phyloP scores from a whole-genome alignment of 805 yeast species.

The Isabelozyma heimii region DNA sequence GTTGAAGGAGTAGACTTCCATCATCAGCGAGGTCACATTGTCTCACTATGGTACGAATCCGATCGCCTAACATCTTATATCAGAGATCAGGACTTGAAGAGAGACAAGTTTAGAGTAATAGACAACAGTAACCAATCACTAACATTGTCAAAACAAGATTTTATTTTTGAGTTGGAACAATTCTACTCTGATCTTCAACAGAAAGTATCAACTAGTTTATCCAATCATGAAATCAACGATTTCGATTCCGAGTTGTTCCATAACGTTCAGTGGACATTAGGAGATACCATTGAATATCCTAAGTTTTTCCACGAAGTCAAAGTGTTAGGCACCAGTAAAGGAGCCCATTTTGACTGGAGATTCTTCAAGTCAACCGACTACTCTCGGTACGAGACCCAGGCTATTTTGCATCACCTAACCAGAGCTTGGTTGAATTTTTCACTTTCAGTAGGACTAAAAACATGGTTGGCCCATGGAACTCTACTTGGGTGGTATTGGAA shows the following conservation, averaged over 20 bases:
- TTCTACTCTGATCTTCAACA: neutral
- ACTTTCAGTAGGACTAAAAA: conserved; percentile 39
- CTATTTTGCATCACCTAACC: conserved; percentile 44
- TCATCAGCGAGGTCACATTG: neutral
- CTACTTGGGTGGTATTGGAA: conserved; percentile 62
- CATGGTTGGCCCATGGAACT: conserved; percentile 66
- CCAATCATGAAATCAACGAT: conserved; percentile 1
- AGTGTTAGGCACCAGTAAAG: conserved; percentile 14
- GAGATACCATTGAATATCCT: conserved; percentile 2
- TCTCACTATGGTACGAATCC: neutral
- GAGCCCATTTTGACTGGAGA: conserved; percentile 37
- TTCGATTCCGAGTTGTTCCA: neutral
- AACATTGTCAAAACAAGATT: conserved; percentile 14
- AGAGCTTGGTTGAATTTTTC: conserved; percentile 53
- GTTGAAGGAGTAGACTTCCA: neutral
- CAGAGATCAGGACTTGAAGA: neutral
- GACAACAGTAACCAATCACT: neutral
- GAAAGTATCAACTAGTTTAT: neutral
- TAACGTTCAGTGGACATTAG: neutral
- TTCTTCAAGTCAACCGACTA: conserved; percentile 20
- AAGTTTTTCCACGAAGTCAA: conserved; percentile 45
- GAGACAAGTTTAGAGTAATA: conserved; percentile 2
- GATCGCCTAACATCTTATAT: neutral
- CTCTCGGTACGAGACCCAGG: conserved; percentile 33
- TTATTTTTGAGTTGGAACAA: conserved; percentile 16